Base-by-base conservation (phyloP, 2,329 filamentous ascomycete genomes). In the Talaromyces sp. region DNA sequence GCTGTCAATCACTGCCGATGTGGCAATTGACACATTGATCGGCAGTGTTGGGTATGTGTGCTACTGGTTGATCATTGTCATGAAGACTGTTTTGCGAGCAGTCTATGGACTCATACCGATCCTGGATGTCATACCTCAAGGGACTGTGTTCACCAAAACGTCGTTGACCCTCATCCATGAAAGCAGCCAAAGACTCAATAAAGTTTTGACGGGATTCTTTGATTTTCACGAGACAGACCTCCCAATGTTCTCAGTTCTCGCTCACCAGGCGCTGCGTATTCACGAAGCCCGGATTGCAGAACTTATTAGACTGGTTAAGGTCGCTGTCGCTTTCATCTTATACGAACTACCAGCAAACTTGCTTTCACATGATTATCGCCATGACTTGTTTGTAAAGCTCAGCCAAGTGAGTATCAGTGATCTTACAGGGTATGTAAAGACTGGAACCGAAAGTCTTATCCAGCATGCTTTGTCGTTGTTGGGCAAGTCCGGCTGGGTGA, bases 21-120 rank as follows among this genome's bases (percentile, higher is more conserved):
- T 96, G 51, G 74, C 92, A 31, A 88, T 96, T 63, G 93, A 97
- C 70, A 76, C 85, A 4, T 81, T 83, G 3, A 81, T 94, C n/a
- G 83, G 90, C 43, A 69, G 85, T 32, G 77, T 85, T 21, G 89
- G 88, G 2, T 77, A 79, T 61, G 54, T 76, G 32, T 72, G 79
- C 59, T 80, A 78, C 61, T 71, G 67, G 65, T 62, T 69, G 35
- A 77, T 68, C 57, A 65, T 76, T 38, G 62, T 73, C 6, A 66
- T 69, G 63, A 74, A 69, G 56, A 53, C 69, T 21, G 27, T 73
- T 5, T 60, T 77, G 14, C 69, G 70, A 52, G 74, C 74, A 7
- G 64, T 77, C n/a, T 65, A 66, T 29, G 61, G 67, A 38, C 51
- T 76, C 53, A 54, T 76, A n/a, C 74, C 75, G 12, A 54, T 72